Evolutionary conservation across 2,329 filamentous ascomycete genomes (phyloP).

Genomic region (Aspergillus awamori): DNA sequence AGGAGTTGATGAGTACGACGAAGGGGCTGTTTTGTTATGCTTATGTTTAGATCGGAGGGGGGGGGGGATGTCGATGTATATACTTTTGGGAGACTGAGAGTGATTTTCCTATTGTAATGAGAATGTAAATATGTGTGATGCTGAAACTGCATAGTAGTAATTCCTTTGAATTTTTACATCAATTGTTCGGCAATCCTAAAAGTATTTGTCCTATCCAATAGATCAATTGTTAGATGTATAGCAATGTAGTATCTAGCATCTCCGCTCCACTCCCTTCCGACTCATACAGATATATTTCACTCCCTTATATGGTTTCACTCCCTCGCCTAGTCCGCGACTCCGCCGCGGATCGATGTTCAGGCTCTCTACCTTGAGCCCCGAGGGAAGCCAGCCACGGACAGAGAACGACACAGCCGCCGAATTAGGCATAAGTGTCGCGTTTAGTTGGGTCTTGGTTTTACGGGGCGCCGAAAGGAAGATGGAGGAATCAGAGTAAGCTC

Average conservation of each 20-base stretch:
- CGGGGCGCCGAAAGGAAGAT: conserved; percentile 33
- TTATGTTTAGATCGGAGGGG: conserved; percentile 33
- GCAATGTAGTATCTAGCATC: conserved; percentile 22
- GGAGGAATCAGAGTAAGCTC: conserved; percentile 9
- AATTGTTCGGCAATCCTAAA: background rate
- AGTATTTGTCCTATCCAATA: background rate
- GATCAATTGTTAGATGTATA: conserved; percentile 5
- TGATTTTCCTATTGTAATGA: no score
- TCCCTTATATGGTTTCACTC: conserved; percentile 93
- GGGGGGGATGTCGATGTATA: background rate
- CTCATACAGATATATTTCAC: conserved; percentile 91
- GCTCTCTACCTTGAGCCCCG: conserved; percentile 65
- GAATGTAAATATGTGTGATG: no score
- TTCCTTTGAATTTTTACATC: no score
- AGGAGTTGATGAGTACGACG: conserved; percentile 47
- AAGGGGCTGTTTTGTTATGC: conserved; percentile 53
- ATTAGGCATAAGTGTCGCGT: conserved; percentile 77
- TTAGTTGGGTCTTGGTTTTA: conserved; percentile 59
- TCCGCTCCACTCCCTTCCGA: conserved; percentile 55
- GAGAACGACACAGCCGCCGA: conserved; percentile 70
- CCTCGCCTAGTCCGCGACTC: conserved; percentile 81
- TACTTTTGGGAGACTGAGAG: background rate
- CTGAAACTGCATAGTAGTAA: no score
- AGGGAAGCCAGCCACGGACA: conserved; percentile 66
- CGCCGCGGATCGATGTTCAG: conserved; percentile 70